These are phyloP conservation scores for Pinus albicaulis DNA, from an alignment of 75 land plant species.

Conservation along the genomic window DNA sequence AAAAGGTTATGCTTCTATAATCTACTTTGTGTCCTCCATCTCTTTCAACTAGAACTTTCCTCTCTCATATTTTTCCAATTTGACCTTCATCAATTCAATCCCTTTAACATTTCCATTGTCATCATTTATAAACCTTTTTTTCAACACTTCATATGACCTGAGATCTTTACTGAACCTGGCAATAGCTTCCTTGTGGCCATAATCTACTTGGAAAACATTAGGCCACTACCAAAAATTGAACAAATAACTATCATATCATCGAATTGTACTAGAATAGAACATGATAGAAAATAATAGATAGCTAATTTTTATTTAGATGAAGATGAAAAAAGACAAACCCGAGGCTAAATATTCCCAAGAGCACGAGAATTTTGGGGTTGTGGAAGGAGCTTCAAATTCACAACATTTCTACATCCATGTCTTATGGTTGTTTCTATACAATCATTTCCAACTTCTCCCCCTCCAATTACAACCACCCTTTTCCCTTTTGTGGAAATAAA, in stretches of 20 bases:
- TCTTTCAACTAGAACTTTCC: slow-evolving; percentile 84
- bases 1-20: slow-evolving; percentile 81
- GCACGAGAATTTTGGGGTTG: too few species aligned
- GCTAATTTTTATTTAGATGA: background rate
- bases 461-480: too few species aligned
- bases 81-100: slow-evolving; percentile 71
- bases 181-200: slow-evolving; percentile 98
- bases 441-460: too few species aligned
- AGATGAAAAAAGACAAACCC: too few species aligned
- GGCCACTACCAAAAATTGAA: slow-evolving; percentile 76
- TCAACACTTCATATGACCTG: slow-evolving; percentile 79
- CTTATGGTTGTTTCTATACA: too few species aligned
- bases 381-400: too few species aligned
- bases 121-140: slow-evolving; percentile 84
- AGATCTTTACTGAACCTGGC: slow-evolving; percentile 91
- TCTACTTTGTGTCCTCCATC: slow-evolving; percentile 70
- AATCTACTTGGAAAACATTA: slow-evolving; percentile 85
- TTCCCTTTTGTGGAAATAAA: too few species aligned
- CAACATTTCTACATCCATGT: too few species aligned
- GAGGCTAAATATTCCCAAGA: too few species aligned
- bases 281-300: too few species aligned
- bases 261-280: background rate
- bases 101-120: slow-evolving; percentile 77
- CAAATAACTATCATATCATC: background rate
- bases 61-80: slow-evolving; percentile 79